Percentiles rank a stretch among this genome's conserved stretches.
Conservation (phyloP, 345 rosid genomes). For the Firmiana major region DNA sequence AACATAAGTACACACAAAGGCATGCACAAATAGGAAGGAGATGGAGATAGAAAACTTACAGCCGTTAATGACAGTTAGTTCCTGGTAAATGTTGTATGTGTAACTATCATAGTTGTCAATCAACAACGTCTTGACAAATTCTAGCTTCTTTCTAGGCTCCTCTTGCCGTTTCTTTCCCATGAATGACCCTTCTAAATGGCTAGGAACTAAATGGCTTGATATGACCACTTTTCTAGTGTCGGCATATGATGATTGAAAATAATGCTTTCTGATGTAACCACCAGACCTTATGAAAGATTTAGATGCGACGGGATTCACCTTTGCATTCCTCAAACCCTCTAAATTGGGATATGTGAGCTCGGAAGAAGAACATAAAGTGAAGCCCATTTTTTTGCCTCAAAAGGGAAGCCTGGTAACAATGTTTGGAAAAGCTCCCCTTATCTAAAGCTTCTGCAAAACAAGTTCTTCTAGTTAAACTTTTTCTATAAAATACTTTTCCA, state of each 20-base stretch:
- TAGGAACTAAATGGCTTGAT: conserved; percentile 43
- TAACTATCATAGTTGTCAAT: conserved; percentile 96
- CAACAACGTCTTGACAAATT: conserved; percentile 74
- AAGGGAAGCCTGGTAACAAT: not conserved
- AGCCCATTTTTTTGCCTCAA: conserved; percentile 26
- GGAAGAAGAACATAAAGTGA: conserved; percentile 33
- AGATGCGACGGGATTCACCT: conserved; percentile 12
- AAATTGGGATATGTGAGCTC: conserved; percentile 37
- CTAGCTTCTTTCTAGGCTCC: conserved; percentile 47
- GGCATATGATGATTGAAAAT: conserved; percentile 21
- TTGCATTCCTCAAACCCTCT: conserved; percentile 29
- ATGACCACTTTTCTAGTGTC: conserved; percentile 26
- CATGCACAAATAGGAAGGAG: not conserved
- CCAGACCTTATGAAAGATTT: conserved; percentile 33
- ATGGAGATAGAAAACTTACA: conserved; percentile 35
- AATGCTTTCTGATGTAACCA: conserved; percentile 22
- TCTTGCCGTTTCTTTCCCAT: conserved; percentile 34
- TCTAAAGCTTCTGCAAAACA: not conserved
- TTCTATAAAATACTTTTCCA: not conserved
- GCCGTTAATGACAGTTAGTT: conserved; percentile 79
- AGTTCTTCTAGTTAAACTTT: not conserved
- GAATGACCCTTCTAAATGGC: conserved; percentile 52
- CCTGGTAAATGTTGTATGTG: conserved; percentile 87
- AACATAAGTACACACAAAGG: not conserved
- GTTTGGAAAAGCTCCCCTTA: not conserved